Conservation (phyloP, 345 rosid species). For the Eucalyptus regnans region DNA sequence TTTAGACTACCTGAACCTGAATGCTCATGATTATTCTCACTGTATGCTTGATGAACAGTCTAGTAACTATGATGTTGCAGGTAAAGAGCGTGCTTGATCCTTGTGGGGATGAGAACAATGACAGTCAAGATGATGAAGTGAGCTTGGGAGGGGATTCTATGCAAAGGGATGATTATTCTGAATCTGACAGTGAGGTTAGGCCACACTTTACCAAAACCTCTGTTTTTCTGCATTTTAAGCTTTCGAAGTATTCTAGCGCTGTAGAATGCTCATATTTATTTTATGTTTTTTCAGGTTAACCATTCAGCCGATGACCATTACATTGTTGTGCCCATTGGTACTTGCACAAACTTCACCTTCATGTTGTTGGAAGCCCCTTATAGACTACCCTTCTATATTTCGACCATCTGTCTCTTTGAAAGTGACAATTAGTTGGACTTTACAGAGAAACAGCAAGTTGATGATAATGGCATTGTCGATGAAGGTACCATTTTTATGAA, state of each 20-base stretch:
- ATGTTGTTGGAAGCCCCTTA: not conserved
- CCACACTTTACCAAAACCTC: not conserved
- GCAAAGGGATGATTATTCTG: slow-evolving; percentile 48
- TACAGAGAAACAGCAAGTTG: slow-evolving; percentile 48
- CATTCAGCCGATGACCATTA: slow-evolving; percentile 48
- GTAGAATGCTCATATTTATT: not conserved
- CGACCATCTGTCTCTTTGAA: not conserved
- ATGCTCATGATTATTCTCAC: not conserved
- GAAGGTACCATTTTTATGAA: slow-evolving; percentile 38
- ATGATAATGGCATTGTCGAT: slow-evolving; percentile 40
- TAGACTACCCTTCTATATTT: not conserved
- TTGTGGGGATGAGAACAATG: slow-evolving; percentile 81
- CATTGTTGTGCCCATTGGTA: slow-evolving; percentile 66
- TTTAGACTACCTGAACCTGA: not conserved
- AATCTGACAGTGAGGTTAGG: slow-evolving; percentile 77
- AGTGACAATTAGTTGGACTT: slow-evolving; percentile 1
- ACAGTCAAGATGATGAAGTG: slow-evolving; percentile 56
- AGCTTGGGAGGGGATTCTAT: slow-evolving; percentile 57
- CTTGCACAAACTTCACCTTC: not conserved
- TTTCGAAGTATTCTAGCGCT: not conserved
- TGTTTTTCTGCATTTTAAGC: not conserved
- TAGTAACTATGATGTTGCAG: slow-evolving; percentile 13
- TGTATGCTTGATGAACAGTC: not conserved
- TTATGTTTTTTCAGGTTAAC: slow-evolving; percentile 32
- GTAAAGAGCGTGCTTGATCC: slow-evolving; percentile 99